A percentile compares a stretch with the other conserved stretches of the same genome.
These are phyloP conservation scores for Cordyceps cateniannulata DNA, from an alignment of 2,329 filamentous ascomycete genomes.

Conservation along the genomic window DNA sequence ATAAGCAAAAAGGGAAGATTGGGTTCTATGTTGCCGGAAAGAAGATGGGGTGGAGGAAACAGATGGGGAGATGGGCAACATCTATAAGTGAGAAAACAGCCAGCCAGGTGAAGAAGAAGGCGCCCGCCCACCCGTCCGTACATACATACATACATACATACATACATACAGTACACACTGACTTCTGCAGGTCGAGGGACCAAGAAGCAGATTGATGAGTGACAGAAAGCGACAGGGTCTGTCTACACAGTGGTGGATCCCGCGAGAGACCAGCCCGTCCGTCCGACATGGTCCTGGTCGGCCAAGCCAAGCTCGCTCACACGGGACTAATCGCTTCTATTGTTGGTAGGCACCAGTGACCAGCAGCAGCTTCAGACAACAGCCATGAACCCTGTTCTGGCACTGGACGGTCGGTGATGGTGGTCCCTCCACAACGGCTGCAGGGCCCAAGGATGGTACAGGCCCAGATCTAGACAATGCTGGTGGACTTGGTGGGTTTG, in stretches of 20 bases:
- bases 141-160: neutral
- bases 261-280: constrained; percentile 3
- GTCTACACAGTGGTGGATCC: neutral
- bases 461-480: constrained; percentile 12
- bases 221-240: too few species aligned
- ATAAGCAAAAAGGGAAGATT: neutral
- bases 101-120: neutral
- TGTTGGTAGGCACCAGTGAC: neutral
- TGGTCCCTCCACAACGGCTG: constrained; percentile 9
- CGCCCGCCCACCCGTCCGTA: neutral
- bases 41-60: neutral
- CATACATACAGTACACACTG: neutral
- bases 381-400: neutral
- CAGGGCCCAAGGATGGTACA: neutral
- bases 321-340: neutral
- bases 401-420: neutral
- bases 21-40: neutral
- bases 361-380: neutral
- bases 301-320: neutral
- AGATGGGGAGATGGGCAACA: neutral
- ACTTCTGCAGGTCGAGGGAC: constrained; percentile 4
- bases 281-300: neutral
- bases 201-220: neutral
- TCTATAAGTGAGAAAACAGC: constrained; percentile 7
- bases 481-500: neutral